Conservation (phyloP, 345 rosid genomes). For the Gynandropsis gynandra region DNA sequence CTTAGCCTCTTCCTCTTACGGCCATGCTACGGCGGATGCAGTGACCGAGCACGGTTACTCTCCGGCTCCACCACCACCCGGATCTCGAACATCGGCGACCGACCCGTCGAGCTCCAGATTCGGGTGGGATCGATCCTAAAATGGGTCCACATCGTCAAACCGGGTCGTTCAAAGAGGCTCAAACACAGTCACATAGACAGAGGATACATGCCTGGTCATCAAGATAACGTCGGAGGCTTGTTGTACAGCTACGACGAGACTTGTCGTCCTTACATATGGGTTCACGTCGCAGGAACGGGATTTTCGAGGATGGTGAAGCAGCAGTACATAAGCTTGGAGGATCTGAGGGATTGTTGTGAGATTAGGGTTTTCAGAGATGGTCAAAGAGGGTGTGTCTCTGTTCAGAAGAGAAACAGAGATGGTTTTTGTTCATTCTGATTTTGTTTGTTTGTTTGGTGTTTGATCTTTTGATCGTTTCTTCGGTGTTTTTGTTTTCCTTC, state of each 20-base stretch:
- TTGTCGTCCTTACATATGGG: slow-evolving; percentile 79
- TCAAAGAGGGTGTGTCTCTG: slow-evolving; percentile 63
- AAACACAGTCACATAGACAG: slow-evolving; percentile 68
- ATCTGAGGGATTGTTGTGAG: slow-evolving; percentile 73
- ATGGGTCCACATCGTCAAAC: slow-evolving; percentile 71
- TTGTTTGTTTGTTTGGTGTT: too few relatives aligned
- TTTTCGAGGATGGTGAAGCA: slow-evolving; percentile 80
- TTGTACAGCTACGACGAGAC: slow-evolving; percentile 67
- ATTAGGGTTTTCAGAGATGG: slow-evolving; percentile 64
- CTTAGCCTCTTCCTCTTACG: slow-evolving; percentile 33
- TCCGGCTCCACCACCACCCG: slow-evolving; percentile 34
- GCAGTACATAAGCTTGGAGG: slow-evolving; percentile 78
- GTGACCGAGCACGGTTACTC: slow-evolving; percentile 43
- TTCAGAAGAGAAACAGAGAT: slow-evolving; percentile 68
- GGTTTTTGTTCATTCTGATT: slow-evolving; percentile 44
- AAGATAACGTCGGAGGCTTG: slow-evolving; percentile 25
- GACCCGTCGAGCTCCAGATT: slow-evolving; percentile 66
- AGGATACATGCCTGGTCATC: slow-evolving; percentile 51
- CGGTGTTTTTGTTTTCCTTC: too few relatives aligned
- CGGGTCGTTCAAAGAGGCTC: slow-evolving; percentile 69
- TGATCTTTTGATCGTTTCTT: too few relatives aligned
- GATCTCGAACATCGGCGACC: slow-evolving; percentile 69
- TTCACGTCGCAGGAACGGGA: slow-evolving; percentile 61
- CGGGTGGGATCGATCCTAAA: slow-evolving; percentile 78
- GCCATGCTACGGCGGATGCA: slow-evolving; percentile 62